Percentiles rank a stretch among this genome's conserved stretches.
Conservation (phyloP, 1,284 basidiomycete genomes). For the Ceratobasidium sp. region DNA sequence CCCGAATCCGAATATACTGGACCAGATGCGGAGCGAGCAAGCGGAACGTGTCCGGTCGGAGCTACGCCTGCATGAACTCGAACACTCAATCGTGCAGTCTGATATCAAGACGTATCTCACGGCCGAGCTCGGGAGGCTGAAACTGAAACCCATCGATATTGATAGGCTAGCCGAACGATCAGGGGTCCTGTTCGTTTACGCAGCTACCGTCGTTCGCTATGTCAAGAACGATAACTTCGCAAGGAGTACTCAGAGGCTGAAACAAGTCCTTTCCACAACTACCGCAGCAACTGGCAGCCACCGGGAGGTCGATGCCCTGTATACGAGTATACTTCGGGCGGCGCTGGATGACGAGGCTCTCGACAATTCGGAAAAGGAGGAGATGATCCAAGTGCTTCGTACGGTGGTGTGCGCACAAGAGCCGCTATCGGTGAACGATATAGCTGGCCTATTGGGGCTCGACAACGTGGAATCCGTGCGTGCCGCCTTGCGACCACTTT, state of each 20-base stretch:
- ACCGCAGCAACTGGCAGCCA: neutral
- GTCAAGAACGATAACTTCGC: neutral
- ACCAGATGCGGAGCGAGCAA: neutral
- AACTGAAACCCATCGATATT: neutral
- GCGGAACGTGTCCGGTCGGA: neutral
- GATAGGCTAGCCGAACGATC: neutral
- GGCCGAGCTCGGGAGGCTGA: neutral
- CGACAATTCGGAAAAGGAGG: neutral
- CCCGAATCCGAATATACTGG: neutral
- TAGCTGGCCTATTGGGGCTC: neutral
- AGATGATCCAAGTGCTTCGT: neutral
- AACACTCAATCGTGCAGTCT: constrained; percentile 9
- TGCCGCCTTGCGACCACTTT: neutral
- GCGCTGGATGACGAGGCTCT: neutral
- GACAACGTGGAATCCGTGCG: neutral
- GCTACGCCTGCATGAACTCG: constrained; percentile 40
- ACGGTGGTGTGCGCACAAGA: constrained; percentile 3
- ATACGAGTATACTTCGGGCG: neutral
- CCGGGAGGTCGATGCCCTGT: neutral
- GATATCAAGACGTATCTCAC: constrained; percentile 43
- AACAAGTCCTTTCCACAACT: neutral
- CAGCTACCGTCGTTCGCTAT: neutral
- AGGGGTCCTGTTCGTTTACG: neutral
- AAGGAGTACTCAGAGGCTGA: neutral
- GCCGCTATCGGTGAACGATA: neutral